These are phyloP conservation scores for Penstemon davidsonii DNA, from an alignment of 257 asterid species.

Conservation along the genomic window DNA sequence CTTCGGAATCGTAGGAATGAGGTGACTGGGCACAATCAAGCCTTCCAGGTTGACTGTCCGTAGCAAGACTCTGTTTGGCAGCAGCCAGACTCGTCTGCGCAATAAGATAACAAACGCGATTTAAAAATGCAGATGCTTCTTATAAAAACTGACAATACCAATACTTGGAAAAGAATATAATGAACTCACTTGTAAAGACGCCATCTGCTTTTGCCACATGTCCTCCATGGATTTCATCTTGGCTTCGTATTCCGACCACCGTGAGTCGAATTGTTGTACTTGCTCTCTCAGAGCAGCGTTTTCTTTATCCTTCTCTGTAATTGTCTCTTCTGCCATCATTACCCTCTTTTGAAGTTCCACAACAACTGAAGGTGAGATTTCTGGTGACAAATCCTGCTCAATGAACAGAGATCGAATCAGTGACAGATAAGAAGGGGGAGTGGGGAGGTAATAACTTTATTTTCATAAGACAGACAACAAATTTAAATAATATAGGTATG, in stretches of 20 bases:
- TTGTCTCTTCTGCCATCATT: constrained; percentile 49
- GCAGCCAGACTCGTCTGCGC: constrained; percentile 69
- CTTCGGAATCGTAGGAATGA: constrained; percentile 64
- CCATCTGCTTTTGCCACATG: constrained; percentile 85
- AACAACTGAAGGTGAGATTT: constrained; percentile 45
- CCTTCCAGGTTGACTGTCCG: constrained; percentile 49
- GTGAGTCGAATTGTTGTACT: constrained; percentile 55
- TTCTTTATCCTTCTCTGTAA: constrained; percentile 71
- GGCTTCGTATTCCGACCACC: constrained; percentile 69
- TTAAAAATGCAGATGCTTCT: neutral
- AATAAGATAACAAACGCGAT: constrained; percentile 17
- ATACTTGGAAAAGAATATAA: neutral
- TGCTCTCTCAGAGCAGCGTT: constrained; percentile 69
- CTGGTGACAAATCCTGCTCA: constrained; percentile 59
- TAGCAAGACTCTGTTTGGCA: constrained; percentile 56
- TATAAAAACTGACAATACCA: neutral
- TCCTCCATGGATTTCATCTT: constrained; percentile 91
- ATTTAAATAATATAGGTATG: neutral
- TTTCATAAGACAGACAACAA: constrained; percentile 5
- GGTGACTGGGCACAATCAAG: constrained; percentile 57
- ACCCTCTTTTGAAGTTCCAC: constrained; percentile 76
- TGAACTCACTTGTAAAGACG: constrained; percentile 70
- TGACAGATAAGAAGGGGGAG: neutral
- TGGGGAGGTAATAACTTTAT: neutral
- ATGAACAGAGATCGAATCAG: constrained; percentile 18